Percentiles rank a stretch among this genome's conserved stretches.
These are phyloP conservation scores for Hymenoscyphus albidus DNA, from an alignment of 2,329 filamentous ascomycete genomes.

Conservation along the genomic window DNA sequence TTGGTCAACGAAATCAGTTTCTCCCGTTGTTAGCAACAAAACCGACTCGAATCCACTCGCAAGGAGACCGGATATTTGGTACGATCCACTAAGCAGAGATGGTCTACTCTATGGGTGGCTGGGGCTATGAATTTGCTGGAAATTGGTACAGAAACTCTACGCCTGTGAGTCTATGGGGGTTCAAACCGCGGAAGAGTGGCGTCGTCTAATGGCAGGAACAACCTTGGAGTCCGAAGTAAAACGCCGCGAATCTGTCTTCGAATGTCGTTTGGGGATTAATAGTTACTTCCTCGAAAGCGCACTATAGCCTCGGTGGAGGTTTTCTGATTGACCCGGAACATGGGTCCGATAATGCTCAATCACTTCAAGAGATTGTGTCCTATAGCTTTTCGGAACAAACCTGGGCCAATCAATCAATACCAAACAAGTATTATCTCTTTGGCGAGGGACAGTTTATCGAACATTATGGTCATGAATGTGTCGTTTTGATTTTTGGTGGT, in stretches of 20 bases:
- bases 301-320: background rate
- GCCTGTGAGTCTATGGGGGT: background rate
- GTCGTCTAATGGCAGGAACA: background rate
- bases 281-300: background rate
- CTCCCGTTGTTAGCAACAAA: conserved; percentile 1
- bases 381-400: background rate
- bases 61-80: conserved; percentile 13
- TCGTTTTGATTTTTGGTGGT: background rate
- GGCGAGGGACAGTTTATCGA: background rate
- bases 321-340: background rate
- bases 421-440: background rate
- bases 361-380: background rate
- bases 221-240: background rate
- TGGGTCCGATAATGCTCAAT: background rate
- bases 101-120: conserved; percentile 15
- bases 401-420: background rate
- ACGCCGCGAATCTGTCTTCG: background rate
- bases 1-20: conserved; percentile 9
- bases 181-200: background rate
- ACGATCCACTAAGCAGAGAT: conserved; percentile 10
- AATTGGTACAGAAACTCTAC: background rate
- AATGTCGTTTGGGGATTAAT: background rate
- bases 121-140: conserved; percentile 3
- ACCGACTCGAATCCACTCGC: background rate
- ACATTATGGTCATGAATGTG: background rate